Base-by-base conservation (phyloP, 371 early-diverging fungal species). In the Apophysomyces sp. region DNA sequence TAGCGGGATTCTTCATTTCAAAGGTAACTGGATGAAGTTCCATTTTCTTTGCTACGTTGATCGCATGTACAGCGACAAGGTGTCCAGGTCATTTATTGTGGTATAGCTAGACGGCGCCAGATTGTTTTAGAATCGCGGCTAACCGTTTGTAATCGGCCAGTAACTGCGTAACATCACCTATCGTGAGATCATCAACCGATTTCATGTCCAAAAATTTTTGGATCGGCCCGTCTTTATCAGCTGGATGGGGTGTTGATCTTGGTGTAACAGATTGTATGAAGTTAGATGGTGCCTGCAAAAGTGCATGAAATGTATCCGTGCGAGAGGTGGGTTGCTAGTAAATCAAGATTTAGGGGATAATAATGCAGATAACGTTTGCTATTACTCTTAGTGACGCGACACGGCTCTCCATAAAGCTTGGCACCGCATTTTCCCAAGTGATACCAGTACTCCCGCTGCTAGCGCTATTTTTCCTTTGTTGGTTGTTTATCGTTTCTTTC, bases 201-300 rank as follows among this genome's bases (percentile, higher is more conserved):
- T 66, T 65, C 39, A 61, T 65, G 31, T 65, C 66, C 29, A 69
- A 56, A 55, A 69, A 69, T 44, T 69, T 69, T 53, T 65, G 70
- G 11, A 69, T 52, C 15, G 70, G 66, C 7, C 63, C 66, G n/a
- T n/a, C n/a, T n/a, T n/a, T n/a, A 27, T 69, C 70, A 24, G 41
- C 41, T 13, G 51, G n/a, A 0, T 37, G 40, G 24, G 60, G 37
- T 41, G 58, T 24, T 16, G 51, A 18, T 53, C 40, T 52, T 24
- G 55, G 57, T 8, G 54, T 37, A 2, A 65, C 60, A 3, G 69
- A 68, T 28, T 65, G 62, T 15, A 69, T 66, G 15, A 66, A 44
- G 16, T 69, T 62, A 1, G 70, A 62, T 0, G 70, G 66, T 28
- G 70, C 70, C 28, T 65, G 65, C 12, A 69, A 31, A 15, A 69